Base-by-base conservation (phyloP, 352 stramenopile genomes). In the Phytophthora colocasiae region DNA sequence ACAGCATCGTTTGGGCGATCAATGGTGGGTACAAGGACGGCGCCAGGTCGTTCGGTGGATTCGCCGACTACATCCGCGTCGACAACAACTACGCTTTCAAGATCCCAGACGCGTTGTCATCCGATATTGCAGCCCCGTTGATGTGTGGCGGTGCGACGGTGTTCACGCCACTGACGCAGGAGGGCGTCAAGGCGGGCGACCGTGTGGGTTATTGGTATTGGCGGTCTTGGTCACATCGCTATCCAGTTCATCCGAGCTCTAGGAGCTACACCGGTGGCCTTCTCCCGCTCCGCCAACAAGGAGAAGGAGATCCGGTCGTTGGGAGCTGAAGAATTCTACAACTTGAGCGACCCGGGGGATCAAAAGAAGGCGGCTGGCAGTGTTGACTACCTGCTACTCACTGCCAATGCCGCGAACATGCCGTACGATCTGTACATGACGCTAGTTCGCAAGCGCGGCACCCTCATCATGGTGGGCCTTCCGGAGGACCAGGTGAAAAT, bases 361-460 rank as follows among this genome's bases (percentile, higher is more conserved):
- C 59, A 55, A 31, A 44, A 59, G 54, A 50, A 56, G 31, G 69
- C 64, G 0, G 49, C 31, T 6, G 27, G 57, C 26, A 74, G 44
- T 9, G 68, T 93, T 17, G 75, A 96, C 71, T 38, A 91, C n/a
- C 71, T 96, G 45, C 32, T 96, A 8, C 63, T 92, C 53, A 95
- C 88, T n/a, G 73, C 90, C 7, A 54, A 84, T 17, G 79, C 88
- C 31, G 70, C 47, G 39, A 58, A 88, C 52, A 70, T 78, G 70
- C 70, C 75, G 14, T 75, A 89, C 53, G 54, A 75, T n/a, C 29
- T 69, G n/a, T 87, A 87, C 57, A 41, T 91, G 63, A 61, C 52
- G 2, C 56, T 92, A 8, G 56, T 97, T 9, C 63, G 68, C 69
- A 90, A 68, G 51, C 60, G 60, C 15, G 60, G 60, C 26, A 68